Base-by-base conservation (phyloP, 306 rosid species). In the Trifolium pratense region DNA sequence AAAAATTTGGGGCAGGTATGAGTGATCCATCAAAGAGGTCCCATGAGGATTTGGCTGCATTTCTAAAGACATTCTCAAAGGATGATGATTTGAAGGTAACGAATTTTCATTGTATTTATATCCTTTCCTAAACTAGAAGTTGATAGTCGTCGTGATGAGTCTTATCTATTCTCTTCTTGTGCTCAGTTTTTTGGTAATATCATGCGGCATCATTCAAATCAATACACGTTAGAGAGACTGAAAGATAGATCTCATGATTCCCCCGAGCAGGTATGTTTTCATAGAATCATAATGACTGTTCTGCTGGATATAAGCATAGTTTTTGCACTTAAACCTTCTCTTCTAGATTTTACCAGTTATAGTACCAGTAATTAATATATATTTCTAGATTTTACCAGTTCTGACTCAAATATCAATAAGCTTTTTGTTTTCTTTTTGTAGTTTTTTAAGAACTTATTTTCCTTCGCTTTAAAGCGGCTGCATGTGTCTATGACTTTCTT, bases 1-100 rank as follows among this genome's bases (percentile, higher is more conserved):
- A 45, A 36, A 82, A 73, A 83, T 81, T 87, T n/a, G 97, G 99
- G 75, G 70, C 88, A 36, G 21, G 69, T 48, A 43, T 88, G 88
- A 87, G 97, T 65, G 96, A 94, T 70, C 99, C 99, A 2, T 66
- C 88, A 2, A 89, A 70, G 84, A 82, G 92, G 80, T 46, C 95
- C 62, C 84, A 49, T 75, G 86, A 88, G 64, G 34, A 62, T 0
- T 81, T 94, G 89, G 80, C 79, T 71, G 83, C 88, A 18, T 91
- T 89, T 83, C 78, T 93, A 6, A 91, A 86, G 88, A 78, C 94
- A 12, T 89, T 93, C 51, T 43, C 74, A 11, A 61, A 18, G 53
- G 67, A 76, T 14, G 82, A 55, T 9, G 82, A 83, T 72, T 68
- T 80, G 73, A 84, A 86, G 94, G 98, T 91, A 84, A 49, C 10